Evolutionary conservation across 75 land plant genomes (phyloP).

Genomic region (Pinus taeda): DNA sequence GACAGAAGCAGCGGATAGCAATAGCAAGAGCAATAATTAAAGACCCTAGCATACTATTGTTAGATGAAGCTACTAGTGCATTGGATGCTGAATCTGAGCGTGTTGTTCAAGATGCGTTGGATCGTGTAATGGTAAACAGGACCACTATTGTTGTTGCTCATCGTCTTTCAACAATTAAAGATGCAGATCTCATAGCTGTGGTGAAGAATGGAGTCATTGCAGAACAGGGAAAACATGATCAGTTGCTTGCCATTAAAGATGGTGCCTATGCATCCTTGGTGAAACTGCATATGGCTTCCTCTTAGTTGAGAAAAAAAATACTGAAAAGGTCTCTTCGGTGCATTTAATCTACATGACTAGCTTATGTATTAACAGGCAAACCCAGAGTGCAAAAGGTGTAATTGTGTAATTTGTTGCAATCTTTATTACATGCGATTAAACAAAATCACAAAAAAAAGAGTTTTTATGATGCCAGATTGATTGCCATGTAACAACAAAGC

Average conservation of each 20-base stretch:
- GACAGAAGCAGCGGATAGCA: constrained; percentile 47
- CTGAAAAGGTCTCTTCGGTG: no score
- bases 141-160: constrained; percentile 41
- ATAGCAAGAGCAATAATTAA: constrained; percentile 42
- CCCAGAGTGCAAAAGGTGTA: no score
- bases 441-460: no score
- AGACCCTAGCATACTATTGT: constrained; percentile 31
- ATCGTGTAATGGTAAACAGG: constrained; percentile 28
- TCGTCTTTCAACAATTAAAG: constrained; percentile 32
- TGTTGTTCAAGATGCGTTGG: constrained; percentile 37
- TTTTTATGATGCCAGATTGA: no score
- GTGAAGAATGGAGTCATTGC: constrained; percentile 27
- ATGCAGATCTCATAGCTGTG: constrained; percentile 43
- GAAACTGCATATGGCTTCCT: constrained; percentile 33
- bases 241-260: constrained; percentile 16
- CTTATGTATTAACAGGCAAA: no score
- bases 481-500: no score
- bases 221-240: constrained; percentile 38
- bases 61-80: constrained; percentile 52
- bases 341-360: no score
- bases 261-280: constrained; percentile 45
- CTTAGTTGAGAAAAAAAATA: not conserved
- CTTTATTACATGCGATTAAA: no score
- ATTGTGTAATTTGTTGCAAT: no score
- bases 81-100: constrained; percentile 45